Evolutionary conservation across 108 stramenopile species (phyloP).

Genomic region (Nitzschia sp.): DNA sequence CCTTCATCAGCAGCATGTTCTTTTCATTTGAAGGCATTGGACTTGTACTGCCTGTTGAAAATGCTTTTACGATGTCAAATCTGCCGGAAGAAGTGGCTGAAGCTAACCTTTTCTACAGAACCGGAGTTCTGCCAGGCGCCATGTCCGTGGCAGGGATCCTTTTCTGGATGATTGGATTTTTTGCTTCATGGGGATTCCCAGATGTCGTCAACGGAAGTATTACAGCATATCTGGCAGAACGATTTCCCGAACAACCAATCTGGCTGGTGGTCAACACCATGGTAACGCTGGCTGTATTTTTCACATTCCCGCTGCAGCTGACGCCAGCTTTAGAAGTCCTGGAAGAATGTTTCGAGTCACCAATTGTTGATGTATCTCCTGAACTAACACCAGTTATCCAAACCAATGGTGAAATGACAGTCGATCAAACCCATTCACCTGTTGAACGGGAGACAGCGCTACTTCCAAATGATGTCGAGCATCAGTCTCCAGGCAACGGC

Average conservation of each 20-base stretch:
- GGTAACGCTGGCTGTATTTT: conserved; percentile 41
- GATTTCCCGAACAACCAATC: conserved; percentile 23
- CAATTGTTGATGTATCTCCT: background rate
- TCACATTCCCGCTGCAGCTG: conserved; percentile 48
- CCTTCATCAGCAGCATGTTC: conserved; percentile 40
- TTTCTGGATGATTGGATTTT: conserved; percentile 37
- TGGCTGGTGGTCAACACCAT: conserved; percentile 32
- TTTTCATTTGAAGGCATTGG: conserved; percentile 55
- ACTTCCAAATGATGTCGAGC: background rate
- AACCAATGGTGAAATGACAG: background rate
- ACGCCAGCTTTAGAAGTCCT: conserved; percentile 48
- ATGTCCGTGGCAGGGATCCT: conserved; percentile 34
- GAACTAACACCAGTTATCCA: background rate
- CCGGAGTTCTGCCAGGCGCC: conserved; percentile 12
- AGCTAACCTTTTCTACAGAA: background rate
- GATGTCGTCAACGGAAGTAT: conserved; percentile 34
- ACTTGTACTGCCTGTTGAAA: conserved; percentile 46
- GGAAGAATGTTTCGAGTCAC: conserved; percentile 30
- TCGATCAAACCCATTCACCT: background rate
- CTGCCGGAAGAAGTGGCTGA: conserved; percentile 1
- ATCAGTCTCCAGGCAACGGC: background rate
- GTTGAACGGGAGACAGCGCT: background rate
- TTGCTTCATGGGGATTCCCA: conserved; percentile 38
- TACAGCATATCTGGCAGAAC: conserved; percentile 35
- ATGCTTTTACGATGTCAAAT: conserved; percentile 14